These are phyloP conservation scores for Magnolia kwangsiensis DNA, from an alignment of 164 flowering plant genomes.

Conservation along the genomic window DNA sequence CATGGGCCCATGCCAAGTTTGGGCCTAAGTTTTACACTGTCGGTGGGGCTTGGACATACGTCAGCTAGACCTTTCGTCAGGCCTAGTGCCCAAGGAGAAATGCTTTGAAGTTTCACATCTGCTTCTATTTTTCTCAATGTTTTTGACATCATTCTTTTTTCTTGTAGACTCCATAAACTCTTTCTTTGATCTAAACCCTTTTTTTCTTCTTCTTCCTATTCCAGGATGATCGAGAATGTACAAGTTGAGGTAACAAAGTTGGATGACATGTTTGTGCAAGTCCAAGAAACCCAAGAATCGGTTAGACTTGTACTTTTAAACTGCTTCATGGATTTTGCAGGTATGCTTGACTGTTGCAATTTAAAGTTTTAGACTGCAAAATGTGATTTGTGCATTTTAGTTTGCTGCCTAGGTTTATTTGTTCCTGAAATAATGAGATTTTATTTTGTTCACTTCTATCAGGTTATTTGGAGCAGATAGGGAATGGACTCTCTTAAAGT, in stretches of 20 bases:
- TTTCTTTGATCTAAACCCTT: conserved; percentile 2
- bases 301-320: conserved; percentile 81
- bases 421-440: conserved; percentile 4
- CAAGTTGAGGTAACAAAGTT: conserved; percentile 62
- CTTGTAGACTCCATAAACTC: not conserved
- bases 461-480: conserved; percentile 87
- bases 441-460: conserved; percentile 17
- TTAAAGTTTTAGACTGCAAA: conserved; percentile 4
- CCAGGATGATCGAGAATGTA: conserved; percentile 73
- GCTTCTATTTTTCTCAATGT: not conserved
- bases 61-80: not conserved
- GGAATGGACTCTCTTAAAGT: conserved; percentile 49
- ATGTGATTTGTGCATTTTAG: not conserved
- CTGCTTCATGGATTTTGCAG: conserved; percentile 91
- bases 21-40: not conserved
- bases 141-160: not conserved
- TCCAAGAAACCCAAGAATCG: conserved; percentile 89
- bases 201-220: conserved; percentile 5
- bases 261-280: conserved; percentile 61
- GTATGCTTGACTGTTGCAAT: conserved; percentile 31
- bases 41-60: not conserved
- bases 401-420: not conserved
- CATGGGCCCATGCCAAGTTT: too few relatives aligned
- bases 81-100: not conserved
- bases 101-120: not conserved